A percentile compares a stretch with the other conserved stretches of the same genome.
phyloP scores from a whole-genome alignment of 1,284 basidiomycete genomes.

The Cystobasidium slooffiae region DNA sequence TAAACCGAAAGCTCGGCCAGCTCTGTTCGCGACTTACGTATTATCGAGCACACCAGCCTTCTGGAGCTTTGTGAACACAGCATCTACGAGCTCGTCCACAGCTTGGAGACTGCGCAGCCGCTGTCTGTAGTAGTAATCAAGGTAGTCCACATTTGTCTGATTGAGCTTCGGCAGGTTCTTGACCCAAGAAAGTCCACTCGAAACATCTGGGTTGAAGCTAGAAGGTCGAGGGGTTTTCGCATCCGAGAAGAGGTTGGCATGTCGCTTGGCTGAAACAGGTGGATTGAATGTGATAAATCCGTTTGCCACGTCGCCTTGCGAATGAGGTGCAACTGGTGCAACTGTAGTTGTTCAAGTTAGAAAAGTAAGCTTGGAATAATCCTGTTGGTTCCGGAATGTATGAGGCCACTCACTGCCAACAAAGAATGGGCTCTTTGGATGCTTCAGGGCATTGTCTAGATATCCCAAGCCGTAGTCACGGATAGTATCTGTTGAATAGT shows the following conservation, averaged over 20 bases:
- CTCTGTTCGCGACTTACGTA: constrained; percentile 52
- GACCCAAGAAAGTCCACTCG: constrained; percentile 54
- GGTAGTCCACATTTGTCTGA: constrained; percentile 51
- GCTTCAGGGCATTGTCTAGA: constrained; percentile 47
- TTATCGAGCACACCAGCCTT: constrained; percentile 52
- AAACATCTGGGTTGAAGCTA: constrained; percentile 50
- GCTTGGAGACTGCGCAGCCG: constrained; percentile 53
- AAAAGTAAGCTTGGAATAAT: no score
- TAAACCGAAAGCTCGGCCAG: constrained; percentile 47
- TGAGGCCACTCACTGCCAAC: constrained; percentile 40
- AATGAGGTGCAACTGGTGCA: constrained; percentile 47
- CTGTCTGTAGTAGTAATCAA: constrained; percentile 55
- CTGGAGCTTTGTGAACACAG: constrained; percentile 52
- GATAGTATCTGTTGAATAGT: constrained; percentile 54
- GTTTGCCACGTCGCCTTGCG: constrained; percentile 8
- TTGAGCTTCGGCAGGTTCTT: constrained; percentile 52
- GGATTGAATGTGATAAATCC: constrained; percentile 46
- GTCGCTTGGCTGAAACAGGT: constrained; percentile 42
- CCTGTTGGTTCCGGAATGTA: neutral
- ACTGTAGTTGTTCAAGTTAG: constrained; percentile 13
- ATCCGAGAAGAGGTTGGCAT: constrained; percentile 50
- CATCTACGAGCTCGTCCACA: constrained; percentile 55
- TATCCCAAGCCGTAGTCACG: constrained; percentile 50
- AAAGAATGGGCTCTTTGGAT: constrained; percentile 52
- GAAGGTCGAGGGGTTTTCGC: constrained; percentile 46